Conservation (phyloP, 495 filamentous ascomycete species). For the Friedmanniomyces endolithicus region DNA sequence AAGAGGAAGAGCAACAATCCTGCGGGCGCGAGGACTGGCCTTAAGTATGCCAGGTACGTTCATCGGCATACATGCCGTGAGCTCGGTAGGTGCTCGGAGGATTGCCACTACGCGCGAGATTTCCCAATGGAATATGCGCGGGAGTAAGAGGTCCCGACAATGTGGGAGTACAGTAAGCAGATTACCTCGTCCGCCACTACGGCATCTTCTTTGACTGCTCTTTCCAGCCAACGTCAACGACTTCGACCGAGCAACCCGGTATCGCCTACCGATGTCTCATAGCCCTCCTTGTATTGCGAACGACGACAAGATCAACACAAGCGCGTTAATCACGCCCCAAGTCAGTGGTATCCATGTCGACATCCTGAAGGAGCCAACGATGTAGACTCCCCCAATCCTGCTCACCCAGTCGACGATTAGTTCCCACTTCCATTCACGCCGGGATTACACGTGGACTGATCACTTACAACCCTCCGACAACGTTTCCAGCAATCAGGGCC, state of each 20-base stretch:
- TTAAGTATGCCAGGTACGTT: too few relatives aligned
- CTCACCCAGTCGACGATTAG: background rate
- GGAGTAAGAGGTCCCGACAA: too few relatives aligned
- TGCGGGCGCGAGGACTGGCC: too few relatives aligned
- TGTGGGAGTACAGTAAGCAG: too few relatives aligned
- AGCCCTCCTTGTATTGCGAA: constrained; percentile 94
- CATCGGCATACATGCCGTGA: too few relatives aligned
- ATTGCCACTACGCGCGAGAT: too few relatives aligned
- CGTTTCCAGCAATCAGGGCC: constrained; percentile 72
- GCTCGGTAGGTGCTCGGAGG: too few relatives aligned
- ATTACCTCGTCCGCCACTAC: background rate
- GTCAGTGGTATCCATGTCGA: constrained; percentile 94
- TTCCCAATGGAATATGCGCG: too few relatives aligned
- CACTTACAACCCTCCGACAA: constrained; percentile 79
- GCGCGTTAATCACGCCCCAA: constrained; percentile 81
- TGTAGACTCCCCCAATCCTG: constrained; percentile 79
- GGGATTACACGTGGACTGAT: background rate
- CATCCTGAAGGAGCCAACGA: constrained; percentile 80
- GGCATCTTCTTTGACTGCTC: background rate
- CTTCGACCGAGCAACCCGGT: too few relatives aligned
- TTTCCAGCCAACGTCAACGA: too few relatives aligned
- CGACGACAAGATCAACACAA: constrained; percentile 82
- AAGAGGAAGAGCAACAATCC: too few relatives aligned
- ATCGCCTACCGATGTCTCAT: too few relatives aligned
- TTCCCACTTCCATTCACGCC: background rate